Percentiles rank a stretch among this genome's conserved stretches.
Evolutionary conservation across 2,329 filamentous ascomycete genomes (phyloP).

Genomic region (Neophaeococcomyces mojaviensis): DNA sequence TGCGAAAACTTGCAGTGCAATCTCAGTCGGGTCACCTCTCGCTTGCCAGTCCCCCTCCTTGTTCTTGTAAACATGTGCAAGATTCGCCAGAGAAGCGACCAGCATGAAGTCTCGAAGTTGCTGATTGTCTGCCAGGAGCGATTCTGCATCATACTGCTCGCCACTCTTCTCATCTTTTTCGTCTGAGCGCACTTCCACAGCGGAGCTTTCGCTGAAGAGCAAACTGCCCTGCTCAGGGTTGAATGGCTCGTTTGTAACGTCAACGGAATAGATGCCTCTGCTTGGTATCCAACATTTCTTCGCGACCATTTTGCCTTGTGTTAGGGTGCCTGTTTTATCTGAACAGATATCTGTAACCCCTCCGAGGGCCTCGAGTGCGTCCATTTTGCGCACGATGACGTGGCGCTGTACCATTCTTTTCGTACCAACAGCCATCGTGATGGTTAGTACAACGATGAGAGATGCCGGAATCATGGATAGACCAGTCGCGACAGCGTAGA

Average conservation of each 20-base stretch:
- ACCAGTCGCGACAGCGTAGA: conserved; percentile 52
- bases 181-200: conserved; percentile 41
- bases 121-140: conserved; percentile 39
- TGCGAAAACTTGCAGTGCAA: conserved; percentile 60
- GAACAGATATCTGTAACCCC: conserved; percentile 53
- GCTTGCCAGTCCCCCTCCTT: conserved; percentile 44
- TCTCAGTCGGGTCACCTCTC: conserved; percentile 58
- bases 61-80: conserved; percentile 38
- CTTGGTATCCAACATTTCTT: conserved; percentile 51
- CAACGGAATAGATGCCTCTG: conserved; percentile 45
- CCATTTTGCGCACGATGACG: conserved; percentile 48
- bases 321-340: conserved; percentile 51
- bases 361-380: conserved; percentile 50
- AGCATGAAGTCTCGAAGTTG: conserved; percentile 51
- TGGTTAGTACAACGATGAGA: conserved; percentile 55
- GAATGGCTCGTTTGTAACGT: conserved; percentile 46
- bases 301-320: conserved; percentile 53
- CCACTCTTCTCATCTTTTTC: conserved; percentile 26
- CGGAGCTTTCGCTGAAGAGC: conserved; percentile 38
- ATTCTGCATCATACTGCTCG: conserved; percentile 20
- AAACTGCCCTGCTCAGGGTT: conserved; percentile 48
- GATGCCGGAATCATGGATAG: conserved; percentile 58
- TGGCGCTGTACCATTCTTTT: conserved; percentile 47
- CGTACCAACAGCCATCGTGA: conserved; percentile 52
- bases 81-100: conserved; percentile 57